Base-by-base conservation (phyloP, 1,139 yeast species). In the Magnusiomyces paraingens region DNA sequence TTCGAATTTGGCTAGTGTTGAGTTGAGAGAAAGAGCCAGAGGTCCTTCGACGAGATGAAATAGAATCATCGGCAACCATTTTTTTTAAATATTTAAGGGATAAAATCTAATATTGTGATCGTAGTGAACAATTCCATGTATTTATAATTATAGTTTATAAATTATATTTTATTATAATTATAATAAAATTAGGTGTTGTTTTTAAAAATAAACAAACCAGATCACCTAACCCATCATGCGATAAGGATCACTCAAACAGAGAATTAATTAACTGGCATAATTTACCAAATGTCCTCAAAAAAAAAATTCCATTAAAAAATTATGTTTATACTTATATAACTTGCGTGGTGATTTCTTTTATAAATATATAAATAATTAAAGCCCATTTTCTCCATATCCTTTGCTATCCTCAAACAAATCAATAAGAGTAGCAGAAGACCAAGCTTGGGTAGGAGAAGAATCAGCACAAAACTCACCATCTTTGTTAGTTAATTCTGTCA, bases 401-500 rank as follows among this genome's bases (percentile, higher is more conserved):
- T 47, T 45, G n/a, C 52, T 63, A 78, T 89, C 96, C 60, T 78
- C 77, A 69, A 83, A 86, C 56, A 93, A 72, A 66, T 93, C 98
- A 51, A 93, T 71, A 57, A 93, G 71, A 63, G 96, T 87, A 2
- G 94, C 85, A 0, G 90, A 73, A 66, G 95, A 86, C 99, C 99
- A 93, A 0, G 98, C 98, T 68, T 93, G 99, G 0, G 97, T 84
- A 2, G 98, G 96, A 61, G 95, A 86, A 1, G 96, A 87, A 67
- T 93, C 99, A 15, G 69, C 64, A 68, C 98, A 93, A 12, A 83
- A 62, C 42, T 74, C 82, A 3, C 98, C 98, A 64, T 86, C 84
- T 69, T 86, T 88, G 66, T 93, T 90, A 5, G 98, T 90, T 65
- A 93, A 75, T 67, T 93, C 99, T 0, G 98, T 83, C 59, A 93